A percentile compares a stretch with the other conserved stretches of the same genome.
These are phyloP conservation scores for Whalleya microplaca DNA, from an alignment of 2,329 filamentous ascomycete species.

Conservation along the genomic window DNA sequence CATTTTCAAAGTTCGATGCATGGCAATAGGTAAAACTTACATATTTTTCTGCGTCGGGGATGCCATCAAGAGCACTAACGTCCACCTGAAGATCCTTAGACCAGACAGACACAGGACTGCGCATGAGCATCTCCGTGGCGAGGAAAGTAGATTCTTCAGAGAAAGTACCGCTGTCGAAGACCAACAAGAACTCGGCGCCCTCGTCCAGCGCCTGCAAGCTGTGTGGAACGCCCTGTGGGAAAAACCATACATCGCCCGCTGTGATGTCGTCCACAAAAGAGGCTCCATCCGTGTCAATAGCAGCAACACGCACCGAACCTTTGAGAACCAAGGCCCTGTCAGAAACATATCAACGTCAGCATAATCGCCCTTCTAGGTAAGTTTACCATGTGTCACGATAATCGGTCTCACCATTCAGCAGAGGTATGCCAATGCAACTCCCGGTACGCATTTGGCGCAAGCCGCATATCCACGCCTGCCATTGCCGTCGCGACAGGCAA, in stretches of 20 bases:
- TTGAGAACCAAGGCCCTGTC: conserved; percentile 52
- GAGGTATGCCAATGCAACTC: conserved; percentile 67
- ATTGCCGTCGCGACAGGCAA: conserved; percentile 55
- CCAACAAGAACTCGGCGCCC: conserved; percentile 61
- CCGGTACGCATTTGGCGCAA: conserved; percentile 60
- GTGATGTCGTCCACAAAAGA: conserved; percentile 52
- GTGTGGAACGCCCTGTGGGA: conserved; percentile 53
- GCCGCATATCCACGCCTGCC: conserved; percentile 63
- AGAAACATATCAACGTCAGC: conserved; percentile 8
- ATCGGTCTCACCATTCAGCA: conserved; percentile 30
- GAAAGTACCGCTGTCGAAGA: conserved; percentile 63
- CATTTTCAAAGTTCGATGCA: too few relatives aligned
- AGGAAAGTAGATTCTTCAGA: conserved; percentile 64
- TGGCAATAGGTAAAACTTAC: conserved; percentile 23
- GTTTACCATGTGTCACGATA: neutral
- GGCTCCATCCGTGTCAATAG: conserved; percentile 55
- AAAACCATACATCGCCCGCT: conserved; percentile 59
- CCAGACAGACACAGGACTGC: conserved; percentile 56
- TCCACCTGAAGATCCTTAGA: conserved; percentile 58
- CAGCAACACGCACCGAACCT: conserved; percentile 54
- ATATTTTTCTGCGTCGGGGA: conserved; percentile 52
- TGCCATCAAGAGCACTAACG: conserved; percentile 49
- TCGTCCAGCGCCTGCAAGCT: conserved; percentile 58
- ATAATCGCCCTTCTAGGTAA: neutral
- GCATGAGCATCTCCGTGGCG: conserved; percentile 55